These are phyloP conservation scores for Hypoxylon sp. DNA, from an alignment of 2,329 filamentous ascomycete genomes.

Conservation along the genomic window DNA sequence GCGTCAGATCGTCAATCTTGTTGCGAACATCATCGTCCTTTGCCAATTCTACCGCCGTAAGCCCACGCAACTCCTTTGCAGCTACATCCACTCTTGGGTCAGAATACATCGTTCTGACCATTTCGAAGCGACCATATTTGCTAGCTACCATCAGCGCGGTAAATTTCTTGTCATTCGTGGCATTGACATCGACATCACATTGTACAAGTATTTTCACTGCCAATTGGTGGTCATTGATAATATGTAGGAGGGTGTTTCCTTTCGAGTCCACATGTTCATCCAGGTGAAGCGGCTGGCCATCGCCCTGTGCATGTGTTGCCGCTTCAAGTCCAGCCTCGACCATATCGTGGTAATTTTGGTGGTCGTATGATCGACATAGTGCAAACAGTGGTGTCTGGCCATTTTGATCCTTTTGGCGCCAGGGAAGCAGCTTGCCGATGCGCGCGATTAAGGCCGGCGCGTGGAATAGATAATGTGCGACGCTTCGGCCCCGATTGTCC, in stretches of 20 bases:
- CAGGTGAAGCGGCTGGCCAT: slow-evolving; percentile 84
- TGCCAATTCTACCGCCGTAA: slow-evolving; percentile 95
- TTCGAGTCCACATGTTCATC: slow-evolving; percentile 94
- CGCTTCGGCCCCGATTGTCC: slow-evolving; percentile 87
- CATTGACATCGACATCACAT: slow-evolving; percentile 96
- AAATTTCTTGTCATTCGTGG: slow-evolving; percentile 93
- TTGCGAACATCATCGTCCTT: slow-evolving; percentile 99
- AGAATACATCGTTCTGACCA: slow-evolving; percentile 88
- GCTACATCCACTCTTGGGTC: slow-evolving; percentile 89
- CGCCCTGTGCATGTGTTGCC: slow-evolving; percentile 80
- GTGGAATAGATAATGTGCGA: slow-evolving; percentile 97
- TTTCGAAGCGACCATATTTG: slow-evolving; percentile 95
- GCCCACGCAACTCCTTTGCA: slow-evolving; percentile 84
- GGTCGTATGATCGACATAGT: slow-evolving; percentile 94
- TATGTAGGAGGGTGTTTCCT: slow-evolving; percentile 95
- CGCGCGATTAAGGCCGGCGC: slow-evolving; percentile 82
- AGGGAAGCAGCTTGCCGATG: slow-evolving; percentile 84
- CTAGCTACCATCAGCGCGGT: slow-evolving; percentile 98
- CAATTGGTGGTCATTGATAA: slow-evolving; percentile 87
- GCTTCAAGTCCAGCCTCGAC: slow-evolving; percentile 83
- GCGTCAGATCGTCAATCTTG: slow-evolving; percentile 91
- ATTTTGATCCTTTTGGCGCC: slow-evolving; percentile 93
- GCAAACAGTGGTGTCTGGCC: slow-evolving; percentile 98
- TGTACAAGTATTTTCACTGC: slow-evolving; percentile 80
- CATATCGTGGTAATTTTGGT: slow-evolving; percentile 88